Evolutionary conservation across 2,329 filamentous ascomycete genomes (phyloP).

Genomic region (Epichloe gansuensis): DNA sequence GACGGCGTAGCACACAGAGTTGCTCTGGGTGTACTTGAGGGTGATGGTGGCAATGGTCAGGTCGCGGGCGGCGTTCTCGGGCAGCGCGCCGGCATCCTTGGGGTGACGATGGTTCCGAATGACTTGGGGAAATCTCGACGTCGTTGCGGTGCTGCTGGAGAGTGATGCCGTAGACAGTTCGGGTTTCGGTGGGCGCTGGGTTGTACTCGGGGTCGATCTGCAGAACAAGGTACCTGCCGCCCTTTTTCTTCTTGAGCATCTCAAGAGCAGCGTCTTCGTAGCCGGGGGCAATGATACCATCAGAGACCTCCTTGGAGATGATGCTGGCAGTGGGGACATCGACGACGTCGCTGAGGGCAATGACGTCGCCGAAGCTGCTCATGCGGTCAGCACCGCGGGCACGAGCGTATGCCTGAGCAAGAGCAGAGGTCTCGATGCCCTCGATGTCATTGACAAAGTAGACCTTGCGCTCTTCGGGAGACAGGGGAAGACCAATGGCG

Average conservation of each 20-base stretch:
- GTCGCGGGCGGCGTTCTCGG: constrained; percentile 75
- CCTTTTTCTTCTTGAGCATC: constrained; percentile 96
- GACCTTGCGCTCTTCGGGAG: constrained; percentile 81
- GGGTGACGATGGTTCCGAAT: constrained; percentile 76
- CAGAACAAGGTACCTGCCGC: constrained; percentile 88
- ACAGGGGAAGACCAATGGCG: constrained; percentile 81
- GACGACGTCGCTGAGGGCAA: constrained; percentile 82
- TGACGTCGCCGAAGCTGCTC: constrained; percentile 96
- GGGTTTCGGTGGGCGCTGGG: constrained; percentile 68
- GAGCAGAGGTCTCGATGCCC: constrained; percentile 70
- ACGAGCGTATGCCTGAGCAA: constrained; percentile 92
- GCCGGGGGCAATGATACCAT: constrained; percentile 85
- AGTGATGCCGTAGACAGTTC: constrained; percentile 82
- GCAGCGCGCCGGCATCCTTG: constrained; percentile 60
- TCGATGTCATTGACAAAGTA: constrained; percentile 97
- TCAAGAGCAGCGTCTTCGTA: constrained; percentile 78
- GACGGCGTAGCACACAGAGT: constrained; percentile 94
- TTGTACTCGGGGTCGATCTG: constrained; percentile 85
- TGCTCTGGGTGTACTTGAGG: constrained; percentile 97
- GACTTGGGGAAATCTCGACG: constrained; percentile 73
- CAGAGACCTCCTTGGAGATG: constrained; percentile 94
- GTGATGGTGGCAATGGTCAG: constrained; percentile 93
- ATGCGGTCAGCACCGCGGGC: constrained; percentile 94
- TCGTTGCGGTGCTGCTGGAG: constrained; percentile 91
- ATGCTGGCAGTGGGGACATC: constrained; percentile 93